Conservation (phyloP, 2,329 filamentous ascomycete genomes). For the Hypoxylon rubiginosum region DNA sequence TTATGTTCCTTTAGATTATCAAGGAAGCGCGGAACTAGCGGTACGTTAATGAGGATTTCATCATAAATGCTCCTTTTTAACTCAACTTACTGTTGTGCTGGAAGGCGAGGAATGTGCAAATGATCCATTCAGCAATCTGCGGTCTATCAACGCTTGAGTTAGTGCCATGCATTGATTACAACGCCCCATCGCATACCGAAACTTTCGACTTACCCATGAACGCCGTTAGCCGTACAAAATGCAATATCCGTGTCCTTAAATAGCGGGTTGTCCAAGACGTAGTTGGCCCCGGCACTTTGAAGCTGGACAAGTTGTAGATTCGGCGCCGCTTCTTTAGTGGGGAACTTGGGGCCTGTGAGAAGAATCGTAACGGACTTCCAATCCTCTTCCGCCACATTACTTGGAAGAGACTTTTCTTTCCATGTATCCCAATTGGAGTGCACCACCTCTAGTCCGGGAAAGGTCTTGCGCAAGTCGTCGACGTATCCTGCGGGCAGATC, state of each 20-base stretch:
- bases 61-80: too few species aligned
- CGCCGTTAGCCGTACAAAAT: constrained; percentile 69
- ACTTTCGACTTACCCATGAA: constrained; percentile 64
- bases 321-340: constrained; percentile 58
- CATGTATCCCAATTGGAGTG: constrained; percentile 51
- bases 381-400: constrained; percentile 51
- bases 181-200: background rate
- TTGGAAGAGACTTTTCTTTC: constrained; percentile 43
- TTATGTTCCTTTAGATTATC: constrained; percentile 58
- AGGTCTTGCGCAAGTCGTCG: constrained; percentile 55
- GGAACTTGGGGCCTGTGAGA: constrained; percentile 59
- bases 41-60: background rate
- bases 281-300: constrained; percentile 67
- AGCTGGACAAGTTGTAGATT: constrained; percentile 68
- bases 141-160: constrained; percentile 54
- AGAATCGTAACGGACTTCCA: constrained; percentile 66
- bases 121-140: constrained; percentile 70
- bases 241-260: constrained; percentile 64
- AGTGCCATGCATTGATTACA: background rate
- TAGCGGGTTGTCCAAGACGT: constrained; percentile 60
- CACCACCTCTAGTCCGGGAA: constrained; percentile 60
- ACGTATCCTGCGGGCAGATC: constrained; percentile 52
- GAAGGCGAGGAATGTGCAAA: constrained; percentile 64
- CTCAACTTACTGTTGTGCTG: constrained; percentile 60
- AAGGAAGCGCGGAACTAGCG: constrained; percentile 60